These are phyloP conservation scores for Phaeoacremonium minimum DNA, from an alignment of 2,329 filamentous ascomycete genomes.

Conservation along the genomic window DNA sequence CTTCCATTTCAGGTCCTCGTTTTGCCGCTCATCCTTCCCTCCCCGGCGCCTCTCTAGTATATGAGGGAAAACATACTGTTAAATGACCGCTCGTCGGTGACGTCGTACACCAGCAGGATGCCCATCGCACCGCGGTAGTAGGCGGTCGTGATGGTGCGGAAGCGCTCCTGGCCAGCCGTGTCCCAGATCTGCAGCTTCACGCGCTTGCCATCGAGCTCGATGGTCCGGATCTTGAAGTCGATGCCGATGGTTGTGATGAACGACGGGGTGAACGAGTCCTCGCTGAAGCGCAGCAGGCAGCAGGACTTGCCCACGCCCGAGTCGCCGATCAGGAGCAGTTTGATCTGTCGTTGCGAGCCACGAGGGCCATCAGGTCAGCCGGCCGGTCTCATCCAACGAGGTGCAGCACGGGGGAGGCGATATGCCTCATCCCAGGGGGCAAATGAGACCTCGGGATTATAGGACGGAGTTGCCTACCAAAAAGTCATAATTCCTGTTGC, in stretches of 20 bases:
- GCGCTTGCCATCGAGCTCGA: slow-evolving; percentile 96
- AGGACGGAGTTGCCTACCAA: slow-evolving; percentile 60
- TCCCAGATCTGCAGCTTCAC: slow-evolving; percentile 99
- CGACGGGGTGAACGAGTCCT: slow-evolving; percentile 94
- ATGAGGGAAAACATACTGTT: slow-evolving; percentile 62
- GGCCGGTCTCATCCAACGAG: background rate
- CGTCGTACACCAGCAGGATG: slow-evolving; percentile 95
- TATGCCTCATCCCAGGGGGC: background rate
- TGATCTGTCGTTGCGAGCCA: slow-evolving; percentile 64
- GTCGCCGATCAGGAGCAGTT: slow-evolving; percentile 93
- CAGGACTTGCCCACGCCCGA: slow-evolving; percentile 96
- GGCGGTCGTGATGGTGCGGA: slow-evolving; percentile 96
- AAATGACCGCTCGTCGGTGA: slow-evolving; percentile 93
- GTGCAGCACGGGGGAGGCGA: background rate
- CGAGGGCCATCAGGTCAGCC: background rate
- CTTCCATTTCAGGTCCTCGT: too few relatives aligned
- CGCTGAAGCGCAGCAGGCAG: slow-evolving; percentile 93
- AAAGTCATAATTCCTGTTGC: slow-evolving; percentile 98
- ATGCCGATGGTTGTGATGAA: slow-evolving; percentile 99
- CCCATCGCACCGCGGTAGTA: slow-evolving; percentile 99
- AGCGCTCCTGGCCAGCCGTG: slow-evolving; percentile 95
- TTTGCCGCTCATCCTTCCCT: too few relatives aligned
- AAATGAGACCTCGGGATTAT: background rate
- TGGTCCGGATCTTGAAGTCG: slow-evolving; percentile 99
- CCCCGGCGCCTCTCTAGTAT: slow-evolving; percentile 4